phyloP scores from a whole-genome alignment of 257 asterid species.

The Gynochthodes officinalis region DNA sequence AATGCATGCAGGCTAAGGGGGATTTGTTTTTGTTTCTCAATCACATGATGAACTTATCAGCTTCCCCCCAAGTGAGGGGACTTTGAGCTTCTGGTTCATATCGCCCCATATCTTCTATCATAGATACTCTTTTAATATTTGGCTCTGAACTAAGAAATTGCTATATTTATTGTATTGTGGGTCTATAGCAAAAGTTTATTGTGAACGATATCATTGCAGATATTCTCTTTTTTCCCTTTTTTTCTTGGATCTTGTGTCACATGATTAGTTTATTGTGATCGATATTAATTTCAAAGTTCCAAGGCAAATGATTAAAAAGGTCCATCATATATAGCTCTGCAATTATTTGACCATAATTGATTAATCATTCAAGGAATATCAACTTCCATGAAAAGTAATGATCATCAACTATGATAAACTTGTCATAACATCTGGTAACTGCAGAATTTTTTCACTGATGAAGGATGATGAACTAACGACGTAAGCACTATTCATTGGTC shows the following conservation, averaged over 20 bases:
- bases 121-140: neutral
- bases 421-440: neutral
- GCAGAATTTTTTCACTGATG: no score
- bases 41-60: neutral
- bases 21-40: neutral
- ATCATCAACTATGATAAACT: neutral
- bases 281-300: no score
- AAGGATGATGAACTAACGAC: no score
- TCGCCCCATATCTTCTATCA: neutral
- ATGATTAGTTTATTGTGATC: no score
- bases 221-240: no score
- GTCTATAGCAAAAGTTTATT: no score
- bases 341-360: neutral
- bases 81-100: neutral
- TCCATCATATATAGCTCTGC: neutral
- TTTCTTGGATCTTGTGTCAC: no score
- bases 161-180: no score
- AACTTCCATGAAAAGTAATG: neutral
- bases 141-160: no score
- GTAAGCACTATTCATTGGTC: no score
- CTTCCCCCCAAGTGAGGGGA: neutral
- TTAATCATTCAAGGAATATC: neutral
- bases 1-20: neutral
- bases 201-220: no score
- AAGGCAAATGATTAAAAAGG: no score